phyloP scores from a whole-genome alignment of 768 basidiomycete species.

The Pisolithus albus region DNA sequence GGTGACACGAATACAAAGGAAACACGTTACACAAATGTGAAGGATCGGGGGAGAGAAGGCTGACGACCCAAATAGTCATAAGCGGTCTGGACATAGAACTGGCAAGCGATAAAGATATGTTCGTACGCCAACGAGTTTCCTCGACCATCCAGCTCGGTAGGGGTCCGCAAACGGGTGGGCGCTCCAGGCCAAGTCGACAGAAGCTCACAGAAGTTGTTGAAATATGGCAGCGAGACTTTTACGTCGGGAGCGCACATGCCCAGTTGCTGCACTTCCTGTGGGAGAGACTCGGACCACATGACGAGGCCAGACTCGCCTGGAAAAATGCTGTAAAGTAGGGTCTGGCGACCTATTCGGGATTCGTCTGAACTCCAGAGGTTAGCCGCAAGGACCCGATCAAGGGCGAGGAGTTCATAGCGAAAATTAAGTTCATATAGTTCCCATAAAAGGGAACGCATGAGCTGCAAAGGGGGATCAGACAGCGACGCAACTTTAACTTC shows the following conservation, averaged over 20 bases:
- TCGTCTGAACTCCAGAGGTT: background rate
- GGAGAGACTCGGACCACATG: slow-evolving; percentile 1
- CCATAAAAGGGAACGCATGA: slow-evolving; percentile 12
- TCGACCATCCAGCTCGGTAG: background rate
- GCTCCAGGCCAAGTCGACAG: background rate
- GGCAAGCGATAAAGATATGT: too few species aligned
- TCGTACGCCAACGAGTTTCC: too few species aligned
- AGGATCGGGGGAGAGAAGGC: too few species aligned
- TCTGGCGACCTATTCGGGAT: background rate
- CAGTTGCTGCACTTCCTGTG: background rate
- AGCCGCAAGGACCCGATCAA: slow-evolving; percentile 4
- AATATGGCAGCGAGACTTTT: background rate
- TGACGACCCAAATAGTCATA: too few species aligned
- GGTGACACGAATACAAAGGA: too few species aligned
- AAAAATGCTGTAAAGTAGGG: slow-evolving; percentile 4
- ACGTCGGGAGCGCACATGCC: background rate
- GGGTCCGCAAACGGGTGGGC: background rate
- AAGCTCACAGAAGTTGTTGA: background rate
- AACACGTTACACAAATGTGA: too few species aligned
- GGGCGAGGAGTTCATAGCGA: slow-evolving; percentile 10
- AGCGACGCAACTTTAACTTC: background rate
- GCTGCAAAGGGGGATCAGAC: background rate
- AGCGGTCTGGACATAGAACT: too few species aligned
- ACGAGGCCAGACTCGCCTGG: background rate
- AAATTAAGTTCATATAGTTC: slow-evolving; percentile 17